Conservation (phyloP, 2,329 filamentous ascomycete genomes). For the Ophiostoma quercus region DNA sequence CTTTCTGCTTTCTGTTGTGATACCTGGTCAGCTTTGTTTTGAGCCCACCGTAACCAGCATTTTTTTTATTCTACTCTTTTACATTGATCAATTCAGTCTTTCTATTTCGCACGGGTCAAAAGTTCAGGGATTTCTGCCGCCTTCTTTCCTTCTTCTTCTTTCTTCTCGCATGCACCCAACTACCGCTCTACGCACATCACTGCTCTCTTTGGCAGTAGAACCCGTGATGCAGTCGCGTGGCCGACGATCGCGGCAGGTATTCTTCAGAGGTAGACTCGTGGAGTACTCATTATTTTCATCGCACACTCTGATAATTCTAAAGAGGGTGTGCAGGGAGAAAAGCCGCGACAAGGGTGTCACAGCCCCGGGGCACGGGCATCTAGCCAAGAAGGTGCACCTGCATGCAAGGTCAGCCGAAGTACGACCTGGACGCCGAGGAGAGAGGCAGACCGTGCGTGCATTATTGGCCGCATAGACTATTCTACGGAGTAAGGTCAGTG, state of each 20-base stretch:
- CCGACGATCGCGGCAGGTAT: neutral
- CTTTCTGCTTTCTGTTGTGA: conserved; percentile 15
- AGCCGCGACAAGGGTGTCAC: neutral
- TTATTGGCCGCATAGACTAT: neutral
- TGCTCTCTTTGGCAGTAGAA: neutral
- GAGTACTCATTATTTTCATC: too few species aligned
- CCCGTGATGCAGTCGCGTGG: neutral
- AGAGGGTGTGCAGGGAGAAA: neutral
- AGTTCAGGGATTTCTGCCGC: neutral
- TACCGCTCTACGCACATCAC: neutral
- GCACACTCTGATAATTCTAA: neutral
- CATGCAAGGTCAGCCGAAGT: conserved; percentile 5
- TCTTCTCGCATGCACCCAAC: neutral
- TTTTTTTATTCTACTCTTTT: neutral
- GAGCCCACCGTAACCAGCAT: conserved; percentile 6
- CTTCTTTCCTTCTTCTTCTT: neutral
- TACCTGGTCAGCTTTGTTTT: conserved; percentile 15
- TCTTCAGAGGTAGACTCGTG: too few species aligned
- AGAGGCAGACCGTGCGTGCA: neutral
- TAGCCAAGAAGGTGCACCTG: neutral
- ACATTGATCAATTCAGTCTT: neutral
- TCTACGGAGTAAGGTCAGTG: neutral
- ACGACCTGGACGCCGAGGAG: conserved; percentile 8
- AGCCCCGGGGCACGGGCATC: neutral
- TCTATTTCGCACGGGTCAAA: neutral